Evolutionary conservation across 352 stramenopile species (phyloP).

Genomic region (Thalassiosira delicatula): DNA sequence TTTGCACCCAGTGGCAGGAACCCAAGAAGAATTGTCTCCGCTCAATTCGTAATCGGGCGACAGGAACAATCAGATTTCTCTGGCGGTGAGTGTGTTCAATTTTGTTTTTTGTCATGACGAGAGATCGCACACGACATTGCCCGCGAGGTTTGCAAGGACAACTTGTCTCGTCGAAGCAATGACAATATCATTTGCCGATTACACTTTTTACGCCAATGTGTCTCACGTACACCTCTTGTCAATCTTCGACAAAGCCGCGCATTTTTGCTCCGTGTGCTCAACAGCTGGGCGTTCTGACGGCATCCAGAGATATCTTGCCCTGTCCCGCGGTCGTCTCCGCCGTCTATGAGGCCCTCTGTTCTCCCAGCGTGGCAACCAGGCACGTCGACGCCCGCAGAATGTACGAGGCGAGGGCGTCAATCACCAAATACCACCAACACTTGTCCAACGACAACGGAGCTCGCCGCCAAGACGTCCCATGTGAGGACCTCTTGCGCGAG

Average conservation of each 20-base stretch:
- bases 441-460: too few relatives aligned
- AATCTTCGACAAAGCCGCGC: too few relatives aligned
- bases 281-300: conserved; percentile 88
- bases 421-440: conserved; percentile 89
- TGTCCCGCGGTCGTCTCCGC: conserved; percentile 87
- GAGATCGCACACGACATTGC: too few relatives aligned
- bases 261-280: conserved; percentile 1
- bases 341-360: conserved; percentile 79
- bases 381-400: conserved; percentile 93
- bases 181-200: too few relatives aligned
- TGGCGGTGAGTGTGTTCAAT: conserved; percentile 86
- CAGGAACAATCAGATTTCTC: conserved; percentile 90
- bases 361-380: conserved; percentile 79
- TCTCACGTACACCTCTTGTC: too few relatives aligned
- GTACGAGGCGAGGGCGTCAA: conserved; percentile 86
- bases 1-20: too few relatives aligned
- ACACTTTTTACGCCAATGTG: neutral
- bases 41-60: too few relatives aligned
- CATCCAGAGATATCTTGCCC: conserved; percentile 91
- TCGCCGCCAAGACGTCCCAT: too few relatives aligned
- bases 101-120: conserved; percentile 26
- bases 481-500: too few relatives aligned
- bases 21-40: too few relatives aligned
- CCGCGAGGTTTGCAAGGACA: too few relatives aligned
- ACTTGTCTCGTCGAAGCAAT: too few relatives aligned